These are phyloP conservation scores for Fusarium floridanum DNA, from an alignment of 2,329 filamentous ascomycete genomes.

Conservation along the genomic window DNA sequence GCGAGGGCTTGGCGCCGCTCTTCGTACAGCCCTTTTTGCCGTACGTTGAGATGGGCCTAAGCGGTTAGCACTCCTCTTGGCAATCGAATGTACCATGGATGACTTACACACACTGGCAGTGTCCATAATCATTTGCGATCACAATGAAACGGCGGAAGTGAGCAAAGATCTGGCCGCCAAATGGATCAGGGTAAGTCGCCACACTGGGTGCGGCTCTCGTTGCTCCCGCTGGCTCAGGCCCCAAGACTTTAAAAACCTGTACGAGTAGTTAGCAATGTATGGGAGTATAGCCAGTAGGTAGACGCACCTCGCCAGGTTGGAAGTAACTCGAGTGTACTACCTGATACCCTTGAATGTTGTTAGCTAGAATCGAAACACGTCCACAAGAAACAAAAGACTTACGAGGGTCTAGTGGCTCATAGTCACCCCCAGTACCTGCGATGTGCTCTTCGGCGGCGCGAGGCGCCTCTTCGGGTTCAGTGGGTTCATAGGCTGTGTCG, in stretches of 20 bases:
- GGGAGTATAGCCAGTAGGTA: neutral
- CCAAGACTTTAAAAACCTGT: slow-evolving; percentile 68
- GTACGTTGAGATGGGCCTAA: slow-evolving; percentile 69
- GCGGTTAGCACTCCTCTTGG: slow-evolving; percentile 18
- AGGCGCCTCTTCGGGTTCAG: slow-evolving; percentile 41
- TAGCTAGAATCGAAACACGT: slow-evolving; percentile 1
- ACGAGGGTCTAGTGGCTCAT: slow-evolving; percentile 55
- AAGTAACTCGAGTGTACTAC: slow-evolving; percentile 57
- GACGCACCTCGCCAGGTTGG: slow-evolving; percentile 55
- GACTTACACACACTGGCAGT: slow-evolving; percentile 69
- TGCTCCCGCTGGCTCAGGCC: slow-evolving; percentile 64
- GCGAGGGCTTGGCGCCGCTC: slow-evolving; percentile 63
- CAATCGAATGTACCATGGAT: neutral
- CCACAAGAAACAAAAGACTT: slow-evolving; percentile 16
- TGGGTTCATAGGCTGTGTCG: slow-evolving; percentile 33
- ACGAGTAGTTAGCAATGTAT: slow-evolving; percentile 1
- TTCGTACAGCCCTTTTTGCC: slow-evolving; percentile 66
- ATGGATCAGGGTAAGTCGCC: slow-evolving; percentile 52
- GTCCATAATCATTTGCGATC: slow-evolving; percentile 63
- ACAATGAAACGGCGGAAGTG: slow-evolving; percentile 69
- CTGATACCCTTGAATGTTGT: slow-evolving; percentile 53
- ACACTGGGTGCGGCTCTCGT: slow-evolving; percentile 49
- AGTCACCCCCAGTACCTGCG: slow-evolving; percentile 30
- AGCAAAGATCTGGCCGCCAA: slow-evolving; percentile 58
- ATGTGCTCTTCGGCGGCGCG: slow-evolving; percentile 33